Conservation (phyloP, 1,284 basidiomycete species). For the Tylopilus orsonianus region DNA sequence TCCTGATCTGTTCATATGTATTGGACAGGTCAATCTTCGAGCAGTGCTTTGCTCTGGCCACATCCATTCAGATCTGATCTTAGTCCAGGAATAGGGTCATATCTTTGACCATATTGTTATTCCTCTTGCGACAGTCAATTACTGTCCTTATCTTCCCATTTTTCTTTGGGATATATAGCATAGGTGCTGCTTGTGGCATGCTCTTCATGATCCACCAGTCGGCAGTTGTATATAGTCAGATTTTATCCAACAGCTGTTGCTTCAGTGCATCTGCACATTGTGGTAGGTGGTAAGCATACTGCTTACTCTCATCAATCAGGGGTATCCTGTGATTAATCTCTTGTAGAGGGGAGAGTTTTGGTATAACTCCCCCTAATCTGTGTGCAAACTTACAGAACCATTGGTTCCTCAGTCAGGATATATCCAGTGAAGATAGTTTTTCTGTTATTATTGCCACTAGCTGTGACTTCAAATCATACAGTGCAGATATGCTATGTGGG, state of each 20-base stretch:
- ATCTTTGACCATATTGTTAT: conserved; percentile 29
- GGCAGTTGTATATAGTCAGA: neutral
- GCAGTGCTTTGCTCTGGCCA: conserved; percentile 23
- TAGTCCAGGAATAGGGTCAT: conserved; percentile 36
- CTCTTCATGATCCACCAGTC: neutral
- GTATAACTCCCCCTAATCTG: too few species aligned
- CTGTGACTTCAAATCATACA: too few species aligned
- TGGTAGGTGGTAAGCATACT: neutral
- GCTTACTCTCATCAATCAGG: neutral
- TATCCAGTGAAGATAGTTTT: too few species aligned
- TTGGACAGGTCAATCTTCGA: conserved; percentile 32
- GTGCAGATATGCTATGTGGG: too few species aligned
- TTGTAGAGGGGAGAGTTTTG: too few species aligned
- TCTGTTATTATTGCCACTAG: too few species aligned
- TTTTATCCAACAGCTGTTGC: neutral
- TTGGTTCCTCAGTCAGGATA: too few species aligned
- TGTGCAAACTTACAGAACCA: too few species aligned
- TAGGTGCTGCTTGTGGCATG: neutral
- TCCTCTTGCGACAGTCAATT: conserved; percentile 1
- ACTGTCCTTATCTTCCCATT: neutral
- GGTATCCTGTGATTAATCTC: neutral
- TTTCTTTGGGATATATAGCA: conserved; percentile 4
- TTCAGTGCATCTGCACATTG: neutral
- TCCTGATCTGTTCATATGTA: conserved; percentile 36
- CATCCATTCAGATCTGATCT: conserved; percentile 29